These are phyloP conservation scores for Carex parvula DNA, from an alignment of 176 grass and related monocot genomes.

Conservation along the genomic window DNA sequence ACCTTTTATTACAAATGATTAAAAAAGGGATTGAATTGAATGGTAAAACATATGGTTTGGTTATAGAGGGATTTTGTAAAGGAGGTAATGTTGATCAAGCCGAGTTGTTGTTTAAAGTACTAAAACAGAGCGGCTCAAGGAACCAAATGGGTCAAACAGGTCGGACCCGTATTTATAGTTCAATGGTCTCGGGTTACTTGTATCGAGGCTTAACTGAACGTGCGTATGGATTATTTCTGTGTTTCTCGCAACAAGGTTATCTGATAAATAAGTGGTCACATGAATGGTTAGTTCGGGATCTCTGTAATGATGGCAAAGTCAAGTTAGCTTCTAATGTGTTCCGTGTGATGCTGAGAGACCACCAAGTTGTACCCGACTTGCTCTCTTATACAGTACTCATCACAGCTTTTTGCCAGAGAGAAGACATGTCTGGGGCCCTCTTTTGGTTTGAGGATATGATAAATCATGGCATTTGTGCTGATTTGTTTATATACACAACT, in stretches of 20 bases:
- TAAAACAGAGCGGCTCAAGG: slow-evolving; percentile 23
- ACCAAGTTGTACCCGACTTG: slow-evolving; percentile 25
- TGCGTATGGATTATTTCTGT: slow-evolving; percentile 34
- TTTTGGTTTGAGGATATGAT: slow-evolving; percentile 38
- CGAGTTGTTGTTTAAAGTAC: slow-evolving; percentile 30
- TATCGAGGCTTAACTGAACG: slow-evolving; percentile 10
- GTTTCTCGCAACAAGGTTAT: slow-evolving; percentile 21
- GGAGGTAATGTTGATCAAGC: slow-evolving; percentile 33
- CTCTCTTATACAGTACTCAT: slow-evolving; percentile 35
- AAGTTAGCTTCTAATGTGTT: slow-evolving; percentile 34
- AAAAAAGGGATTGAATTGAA: slow-evolving; percentile 53
- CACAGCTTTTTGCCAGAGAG: slow-evolving; percentile 27
- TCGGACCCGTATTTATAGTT: slow-evolving; percentile 28
- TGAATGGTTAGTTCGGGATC: slow-evolving; percentile 27
- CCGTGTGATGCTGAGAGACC: slow-evolving; percentile 24
- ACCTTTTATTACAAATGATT: slow-evolving; percentile 64
- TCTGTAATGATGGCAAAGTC: slow-evolving; percentile 35
- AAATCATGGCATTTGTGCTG: slow-evolving; percentile 18
- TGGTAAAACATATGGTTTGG: slow-evolving; percentile 49
- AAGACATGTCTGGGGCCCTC: slow-evolving; percentile 30
- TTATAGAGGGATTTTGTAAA: slow-evolving; percentile 39
- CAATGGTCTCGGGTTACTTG: slow-evolving; percentile 47
- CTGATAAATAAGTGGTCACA: slow-evolving; percentile 27
- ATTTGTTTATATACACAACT: slow-evolving; percentile 48
- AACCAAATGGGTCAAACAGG: background rate